Evolutionary conservation across 495 filamentous ascomycete species (phyloP), one percentile per base, ranked within the genome.

Genomic region (Penicillium longicatenatum): DNA sequence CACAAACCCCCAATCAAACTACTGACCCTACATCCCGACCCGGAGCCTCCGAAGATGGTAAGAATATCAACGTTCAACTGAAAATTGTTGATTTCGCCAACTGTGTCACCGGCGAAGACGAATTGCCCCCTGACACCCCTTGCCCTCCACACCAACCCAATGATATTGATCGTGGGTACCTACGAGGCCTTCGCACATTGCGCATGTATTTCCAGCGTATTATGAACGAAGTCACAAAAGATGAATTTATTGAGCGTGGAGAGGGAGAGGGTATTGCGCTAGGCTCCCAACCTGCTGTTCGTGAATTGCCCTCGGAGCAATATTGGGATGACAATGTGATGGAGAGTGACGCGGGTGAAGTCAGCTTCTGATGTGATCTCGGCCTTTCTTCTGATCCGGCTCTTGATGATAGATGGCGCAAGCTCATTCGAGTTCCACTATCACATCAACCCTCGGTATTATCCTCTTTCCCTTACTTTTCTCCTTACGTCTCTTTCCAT

Each of bases 1-100:
- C 55, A 8, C 52, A 39, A 46, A 65, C 43, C 24, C 54, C 52
- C 4, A 45, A 56, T 16, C 51, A 50, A 4, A 60, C 24, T 9
- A 54, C 12, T 16, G 24, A 48, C n/a, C 54, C 59, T 19, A 52
- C 54, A 42, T 46, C 65, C 26, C 66, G 63, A 17, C 70, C 69
- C 26, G 66, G 61, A 24, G 57, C 63, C 3, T 70, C 79, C 12
- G 71, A 72, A 12, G 76, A 82, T 39, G 73, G 83, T 54, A 78
- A 79, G 29, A 80, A 81, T 14, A 53, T 58, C 6, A 65, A 76
- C 24, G 75, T 98, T 57, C 89, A 96, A 65, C 82, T 98, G 68
- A 97, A 97, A 72, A 96, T 98, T 69, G 93, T 96, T 44, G 94
- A 98, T 70, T 98, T 98, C 77, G 94, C 94, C 24, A 98, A 98